Base-by-base conservation (phyloP, 2,329 filamentous ascomycete genomes). In the Alternaria triticina region DNA sequence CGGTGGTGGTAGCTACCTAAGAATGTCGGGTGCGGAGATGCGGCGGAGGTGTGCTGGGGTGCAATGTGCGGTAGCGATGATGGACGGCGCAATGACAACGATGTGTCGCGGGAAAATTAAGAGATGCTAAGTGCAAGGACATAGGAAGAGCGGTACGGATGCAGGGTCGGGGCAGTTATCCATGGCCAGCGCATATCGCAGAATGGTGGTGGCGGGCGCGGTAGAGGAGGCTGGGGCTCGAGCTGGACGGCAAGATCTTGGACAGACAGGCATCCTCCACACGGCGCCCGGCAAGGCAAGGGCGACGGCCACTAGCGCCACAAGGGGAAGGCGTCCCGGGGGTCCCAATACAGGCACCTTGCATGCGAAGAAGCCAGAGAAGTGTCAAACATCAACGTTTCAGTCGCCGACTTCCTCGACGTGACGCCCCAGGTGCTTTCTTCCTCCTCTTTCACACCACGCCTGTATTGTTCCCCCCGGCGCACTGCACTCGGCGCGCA, bases 1-100 rank as follows among this genome's bases (percentile, higher is more conserved):
- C 65, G 60, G 65, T 60, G 61, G 66, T 58, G 64, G 62, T 65
- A 69, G 70, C 71, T 74, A 70, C 70, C 70, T 73, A 70, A 45
- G 33, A 56, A 59, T 45, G 25, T 47, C 28, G 47, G 27, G 46
- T 50, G 64, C 54, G 59, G 54, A 58, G 55, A 54, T 47, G 67
- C 51, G 65, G 57, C 65, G 60, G 51, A 62, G 62, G 56, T 44
- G 61, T 54, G 61, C 52, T 51, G 58, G 46, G 57, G 49, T 51
- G 55, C 56, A 28, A 62, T 63, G 60, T 47, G 65, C 58, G 55
- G 54, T 47, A 47, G 65, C 58, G 55, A 57, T 45, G 40, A 45
- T 36, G n/a, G 23, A 47, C 50, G 45, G 59, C 54, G 62, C 59
- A 43, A 66, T 47, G 61, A 62, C 58, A 59, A 23, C 28, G 54